phyloP scores from a whole-genome alignment of 805 yeast genomes.

The Yarrowia keelungensis region DNA sequence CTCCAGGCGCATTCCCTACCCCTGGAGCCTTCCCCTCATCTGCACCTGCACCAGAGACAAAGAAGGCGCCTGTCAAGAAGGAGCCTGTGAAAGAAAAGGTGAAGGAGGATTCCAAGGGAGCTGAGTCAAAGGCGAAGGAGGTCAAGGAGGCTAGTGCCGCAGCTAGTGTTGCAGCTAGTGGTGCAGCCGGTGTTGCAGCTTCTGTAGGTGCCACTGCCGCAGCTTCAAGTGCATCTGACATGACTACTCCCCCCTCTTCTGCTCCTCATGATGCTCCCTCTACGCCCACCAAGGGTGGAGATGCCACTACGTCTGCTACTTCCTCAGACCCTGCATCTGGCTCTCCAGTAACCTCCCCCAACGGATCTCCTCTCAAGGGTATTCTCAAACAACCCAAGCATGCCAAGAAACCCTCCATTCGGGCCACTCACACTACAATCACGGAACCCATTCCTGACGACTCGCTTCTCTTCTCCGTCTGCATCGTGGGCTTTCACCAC shows the following conservation, averaged over 20 bases:
- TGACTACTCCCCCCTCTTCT: not conserved
- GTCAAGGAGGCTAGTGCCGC: not conserved
- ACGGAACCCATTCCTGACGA: conserved; percentile 36
- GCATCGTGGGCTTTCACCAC: conserved; percentile 93
- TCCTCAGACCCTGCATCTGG: conserved; percentile 2
- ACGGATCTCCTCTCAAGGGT: conserved; percentile 6
- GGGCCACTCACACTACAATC: conserved; percentile 32
- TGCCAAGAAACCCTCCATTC: conserved; percentile 5
- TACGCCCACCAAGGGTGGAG: conserved; percentile 5
- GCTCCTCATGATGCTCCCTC: not conserved
- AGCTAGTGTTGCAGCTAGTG: not conserved
- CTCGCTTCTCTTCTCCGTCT: conserved; percentile 72
- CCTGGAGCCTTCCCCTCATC: conserved; percentile 9
- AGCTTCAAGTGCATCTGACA: not conserved
- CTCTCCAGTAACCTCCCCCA: conserved; percentile 13
- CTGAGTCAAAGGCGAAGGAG: not conserved
- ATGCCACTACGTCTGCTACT: not conserved
- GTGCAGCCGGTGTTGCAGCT: conserved; percentile 7
- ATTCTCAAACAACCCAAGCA: conserved; percentile 21
- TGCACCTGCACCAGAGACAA: conserved; percentile 5
- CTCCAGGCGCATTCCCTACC: conserved; percentile 21
- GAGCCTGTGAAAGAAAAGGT: not conserved
- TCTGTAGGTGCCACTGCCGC: conserved; percentile 1
- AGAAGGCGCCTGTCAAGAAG: not conserved
- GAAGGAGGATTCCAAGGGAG: not conserved